Conservation (phyloP, 2,329 filamentous ascomycete species). For the Didymella segeticola region DNA sequence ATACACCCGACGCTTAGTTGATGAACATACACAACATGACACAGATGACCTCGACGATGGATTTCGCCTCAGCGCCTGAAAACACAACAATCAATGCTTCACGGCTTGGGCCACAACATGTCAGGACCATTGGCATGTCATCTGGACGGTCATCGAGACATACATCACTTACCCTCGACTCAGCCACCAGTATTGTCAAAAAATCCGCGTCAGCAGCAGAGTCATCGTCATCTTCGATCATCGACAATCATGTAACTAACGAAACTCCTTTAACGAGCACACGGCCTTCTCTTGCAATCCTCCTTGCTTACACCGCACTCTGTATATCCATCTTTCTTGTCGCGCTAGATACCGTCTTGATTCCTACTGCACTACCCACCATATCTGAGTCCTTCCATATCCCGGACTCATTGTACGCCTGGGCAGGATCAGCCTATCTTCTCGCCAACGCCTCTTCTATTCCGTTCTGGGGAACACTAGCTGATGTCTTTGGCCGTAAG, state of each 20-base stretch:
- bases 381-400: constrained; percentile 67
- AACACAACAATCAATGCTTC: neutral
- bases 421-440: constrained; percentile 66
- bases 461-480: constrained; percentile 52
- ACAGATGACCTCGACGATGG: neutral
- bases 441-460: constrained; percentile 49
- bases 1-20: neutral
- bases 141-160: constrained; percentile 11
- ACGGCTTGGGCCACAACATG: neutral
- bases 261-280: neutral
- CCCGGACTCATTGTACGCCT: constrained; percentile 74
- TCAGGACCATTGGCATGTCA: neutral
- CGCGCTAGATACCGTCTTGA: constrained; percentile 61
- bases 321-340: constrained; percentile 51
- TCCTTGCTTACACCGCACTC: constrained; percentile 41
- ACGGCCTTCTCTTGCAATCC: constrained; percentile 4
- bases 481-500: constrained; percentile 50
- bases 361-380: constrained; percentile 70
- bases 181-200: constrained; percentile 1
- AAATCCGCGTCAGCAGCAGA: neutral
- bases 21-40: neutral
- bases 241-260: neutral
- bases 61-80: neutral
- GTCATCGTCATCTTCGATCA: neutral
- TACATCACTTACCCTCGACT: constrained; percentile 14